Evolutionary conservation across 495 filamentous ascomycete species (phyloP).

Genomic region (Aspergillus homomorphus): DNA sequence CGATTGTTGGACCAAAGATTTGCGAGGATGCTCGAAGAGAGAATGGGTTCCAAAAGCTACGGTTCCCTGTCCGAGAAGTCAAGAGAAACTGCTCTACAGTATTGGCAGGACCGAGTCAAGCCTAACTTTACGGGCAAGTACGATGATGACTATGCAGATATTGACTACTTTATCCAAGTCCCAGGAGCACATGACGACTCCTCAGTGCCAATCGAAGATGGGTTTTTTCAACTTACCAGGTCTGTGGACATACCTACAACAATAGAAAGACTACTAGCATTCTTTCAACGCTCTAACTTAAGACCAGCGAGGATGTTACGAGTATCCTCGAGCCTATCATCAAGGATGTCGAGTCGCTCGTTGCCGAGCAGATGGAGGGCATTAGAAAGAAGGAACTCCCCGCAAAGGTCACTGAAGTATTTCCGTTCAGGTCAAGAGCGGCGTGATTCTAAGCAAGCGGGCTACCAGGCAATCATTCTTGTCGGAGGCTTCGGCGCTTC

Average conservation of each 20-base stretch:
- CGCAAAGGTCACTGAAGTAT: constrained; percentile 14
- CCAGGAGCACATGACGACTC: constrained; percentile 20
- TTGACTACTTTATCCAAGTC: constrained; percentile 20
- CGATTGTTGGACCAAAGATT: constrained; percentile 53
- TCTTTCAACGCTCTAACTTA: neutral
- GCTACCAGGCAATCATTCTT: constrained; percentile 54
- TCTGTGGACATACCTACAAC: constrained; percentile 6
- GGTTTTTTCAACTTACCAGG: constrained; percentile 21
- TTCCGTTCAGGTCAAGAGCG: no score
- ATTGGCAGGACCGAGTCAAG: constrained; percentile 32
- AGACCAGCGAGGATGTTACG: constrained; percentile 40
- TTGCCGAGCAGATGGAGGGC: constrained; percentile 54
- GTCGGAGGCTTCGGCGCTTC: constrained; percentile 72
- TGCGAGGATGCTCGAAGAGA: constrained; percentile 36
- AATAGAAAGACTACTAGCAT: neutral
- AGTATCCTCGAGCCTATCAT: constrained; percentile 58
- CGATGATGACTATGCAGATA: constrained; percentile 14
- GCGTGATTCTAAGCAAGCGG: constrained; percentile 23
- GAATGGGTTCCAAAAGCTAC: constrained; percentile 20
- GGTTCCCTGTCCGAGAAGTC: constrained; percentile 8
- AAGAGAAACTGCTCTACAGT: constrained; percentile 6
- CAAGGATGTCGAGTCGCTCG: constrained; percentile 53
- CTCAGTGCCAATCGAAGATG: constrained; percentile 11
- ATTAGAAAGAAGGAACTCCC: constrained; percentile 19
- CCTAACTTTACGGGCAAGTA: constrained; percentile 6